These are phyloP conservation scores for Neopestalotiopsis clavispora DNA, from an alignment of 2,329 filamentous ascomycete genomes.

Conservation along the genomic window DNA sequence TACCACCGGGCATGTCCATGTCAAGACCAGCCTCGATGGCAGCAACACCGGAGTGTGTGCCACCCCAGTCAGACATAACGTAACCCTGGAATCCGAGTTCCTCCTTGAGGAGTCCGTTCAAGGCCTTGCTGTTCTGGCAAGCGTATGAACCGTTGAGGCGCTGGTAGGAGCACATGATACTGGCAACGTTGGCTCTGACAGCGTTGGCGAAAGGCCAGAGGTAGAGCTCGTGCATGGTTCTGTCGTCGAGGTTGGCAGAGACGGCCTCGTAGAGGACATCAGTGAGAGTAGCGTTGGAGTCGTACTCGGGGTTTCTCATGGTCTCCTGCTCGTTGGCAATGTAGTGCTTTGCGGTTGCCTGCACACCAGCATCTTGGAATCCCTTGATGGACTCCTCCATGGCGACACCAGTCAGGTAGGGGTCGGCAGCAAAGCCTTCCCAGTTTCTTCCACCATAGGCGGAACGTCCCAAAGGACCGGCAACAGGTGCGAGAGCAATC, in stretches of 20 bases:
- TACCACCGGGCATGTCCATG: slow-evolving; percentile 47
- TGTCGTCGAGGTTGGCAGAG: slow-evolving; percentile 72
- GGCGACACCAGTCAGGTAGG: slow-evolving; percentile 66
- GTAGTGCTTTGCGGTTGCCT: slow-evolving; percentile 45
- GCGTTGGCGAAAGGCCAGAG: slow-evolving; percentile 80
- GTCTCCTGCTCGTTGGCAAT: slow-evolving; percentile 37
- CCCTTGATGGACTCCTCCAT: slow-evolving; percentile 41
- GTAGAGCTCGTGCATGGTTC: slow-evolving; percentile 77
- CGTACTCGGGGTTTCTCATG: slow-evolving; percentile 18
- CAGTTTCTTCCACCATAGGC: slow-evolving; percentile 65
- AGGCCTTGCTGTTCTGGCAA: slow-evolving; percentile 75
- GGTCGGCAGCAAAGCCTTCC: slow-evolving; percentile 69
- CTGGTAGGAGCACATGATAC: slow-evolving; percentile 73
- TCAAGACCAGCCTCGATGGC: slow-evolving; percentile 45
- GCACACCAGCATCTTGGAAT: slow-evolving; percentile 41
- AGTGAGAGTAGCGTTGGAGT: slow-evolving; percentile 13
- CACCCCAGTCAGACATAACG: slow-evolving; percentile 46
- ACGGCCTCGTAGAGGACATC: slow-evolving; percentile 28
- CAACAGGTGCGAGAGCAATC: slow-evolving; percentile 58
- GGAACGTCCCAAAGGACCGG: slow-evolving; percentile 48
- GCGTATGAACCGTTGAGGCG: slow-evolving; percentile 80
- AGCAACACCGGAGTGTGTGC: slow-evolving; percentile 38
- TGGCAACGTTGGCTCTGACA: slow-evolving; percentile 67
- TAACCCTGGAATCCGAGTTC: slow-evolving; percentile 55
- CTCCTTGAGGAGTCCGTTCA: slow-evolving; percentile 43